Percentiles rank a stretch among this genome's conserved stretches.
phyloP scores from a whole-genome alignment of 164 flowering plant species.

The Chimonanthus salicifolius region DNA sequence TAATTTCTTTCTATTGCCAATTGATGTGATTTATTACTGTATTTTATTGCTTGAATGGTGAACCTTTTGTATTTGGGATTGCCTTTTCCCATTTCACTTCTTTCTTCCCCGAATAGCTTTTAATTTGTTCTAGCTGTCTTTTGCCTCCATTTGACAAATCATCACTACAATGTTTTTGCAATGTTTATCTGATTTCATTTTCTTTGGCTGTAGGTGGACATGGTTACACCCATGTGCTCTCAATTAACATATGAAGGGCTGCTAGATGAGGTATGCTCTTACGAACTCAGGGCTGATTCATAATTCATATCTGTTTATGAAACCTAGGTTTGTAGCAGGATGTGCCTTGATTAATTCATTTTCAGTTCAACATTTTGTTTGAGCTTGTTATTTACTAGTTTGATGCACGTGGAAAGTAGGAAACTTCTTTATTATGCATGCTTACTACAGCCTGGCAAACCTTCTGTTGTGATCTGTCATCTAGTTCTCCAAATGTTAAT shows the following conservation, averaged over 20 bases:
- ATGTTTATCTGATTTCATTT: slow-evolving; percentile 3
- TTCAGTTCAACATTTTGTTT: not conserved
- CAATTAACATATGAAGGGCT: slow-evolving; percentile 96
- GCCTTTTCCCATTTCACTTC: not conserved
- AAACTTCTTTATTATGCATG: not conserved
- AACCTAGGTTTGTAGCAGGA: not conserved
- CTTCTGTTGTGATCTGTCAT: not conserved
- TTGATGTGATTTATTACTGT: too few relatives aligned
- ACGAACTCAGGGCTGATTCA: not conserved
- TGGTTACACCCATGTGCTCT: slow-evolving; percentile 93
- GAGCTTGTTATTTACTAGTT: not conserved
- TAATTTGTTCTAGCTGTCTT: not conserved
- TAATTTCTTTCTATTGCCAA: too few relatives aligned
- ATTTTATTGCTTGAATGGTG: not conserved
- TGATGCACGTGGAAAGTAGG: not conserved
- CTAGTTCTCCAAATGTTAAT: not conserved
- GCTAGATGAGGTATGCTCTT: slow-evolving; percentile 73
- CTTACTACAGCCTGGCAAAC: not conserved
- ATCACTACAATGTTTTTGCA: not conserved
- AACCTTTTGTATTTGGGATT: not conserved
- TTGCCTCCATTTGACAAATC: not conserved
- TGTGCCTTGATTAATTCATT: too few relatives aligned
- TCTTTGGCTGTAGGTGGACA: slow-evolving; percentile 68
- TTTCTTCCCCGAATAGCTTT: not conserved
- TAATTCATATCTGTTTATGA: not conserved